These are phyloP conservation scores for Termitomyces eurrhizus DNA, from an alignment of 768 basidiomycete genomes.

Conservation along the genomic window DNA sequence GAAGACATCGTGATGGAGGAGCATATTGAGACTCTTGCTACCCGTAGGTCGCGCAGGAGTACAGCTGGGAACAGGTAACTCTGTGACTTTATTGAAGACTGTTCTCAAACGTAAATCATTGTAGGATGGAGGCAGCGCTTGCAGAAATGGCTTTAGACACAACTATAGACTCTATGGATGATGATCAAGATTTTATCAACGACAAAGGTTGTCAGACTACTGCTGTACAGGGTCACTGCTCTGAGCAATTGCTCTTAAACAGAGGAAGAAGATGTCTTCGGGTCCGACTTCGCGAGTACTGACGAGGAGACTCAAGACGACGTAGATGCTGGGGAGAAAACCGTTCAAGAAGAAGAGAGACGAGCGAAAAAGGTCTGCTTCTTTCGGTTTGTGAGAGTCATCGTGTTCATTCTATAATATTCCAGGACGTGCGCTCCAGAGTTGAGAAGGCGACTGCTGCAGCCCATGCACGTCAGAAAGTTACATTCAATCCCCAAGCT, in stretches of 20 bases:
- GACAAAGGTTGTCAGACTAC: constrained; percentile 49
- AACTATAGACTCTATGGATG: constrained; percentile 55
- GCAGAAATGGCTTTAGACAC: constrained; percentile 66
- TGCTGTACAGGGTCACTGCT: not conserved
- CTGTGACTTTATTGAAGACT: not conserved
- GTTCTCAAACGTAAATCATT: not conserved
- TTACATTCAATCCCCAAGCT: constrained; percentile 62
- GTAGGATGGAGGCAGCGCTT: constrained; percentile 74
- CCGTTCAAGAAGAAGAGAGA: constrained; percentile 58
- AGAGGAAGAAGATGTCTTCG: constrained; percentile 84
- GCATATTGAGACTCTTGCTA: constrained; percentile 43
- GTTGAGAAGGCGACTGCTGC: constrained; percentile 61
- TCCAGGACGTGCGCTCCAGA: constrained; percentile 50
- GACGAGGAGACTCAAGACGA: constrained; percentile 63
- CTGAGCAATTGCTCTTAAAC: constrained; percentile 11
- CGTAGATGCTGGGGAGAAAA: constrained; percentile 51
- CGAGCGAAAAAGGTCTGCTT: constrained; percentile 41
- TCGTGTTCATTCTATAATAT: not conserved
- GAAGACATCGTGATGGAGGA: constrained; percentile 18
- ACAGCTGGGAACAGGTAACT: constrained; percentile 76
- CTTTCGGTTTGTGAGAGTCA: not conserved
- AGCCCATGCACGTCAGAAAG: constrained; percentile 63
- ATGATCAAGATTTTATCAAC: constrained; percentile 69
- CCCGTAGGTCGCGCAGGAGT: constrained; percentile 61
- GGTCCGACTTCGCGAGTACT: constrained; percentile 82